These are phyloP conservation scores for Geotrichum macrosporum DNA, from an alignment of 1,139 yeast genomes.

Conservation along the genomic window DNA sequence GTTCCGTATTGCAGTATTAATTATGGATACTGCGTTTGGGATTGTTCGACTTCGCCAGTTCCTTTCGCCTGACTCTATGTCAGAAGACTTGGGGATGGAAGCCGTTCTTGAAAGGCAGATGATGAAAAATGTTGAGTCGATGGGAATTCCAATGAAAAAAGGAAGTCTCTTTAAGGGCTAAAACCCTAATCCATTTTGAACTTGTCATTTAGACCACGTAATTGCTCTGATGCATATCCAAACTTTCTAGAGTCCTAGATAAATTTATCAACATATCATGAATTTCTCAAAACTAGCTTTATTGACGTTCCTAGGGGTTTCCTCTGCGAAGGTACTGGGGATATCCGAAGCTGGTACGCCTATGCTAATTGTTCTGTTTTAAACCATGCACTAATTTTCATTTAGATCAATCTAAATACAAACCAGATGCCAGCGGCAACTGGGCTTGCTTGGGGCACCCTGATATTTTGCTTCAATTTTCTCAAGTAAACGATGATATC, in stretches of 20 bases:
- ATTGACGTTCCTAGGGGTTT: constrained; percentile 9
- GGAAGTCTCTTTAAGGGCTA: constrained; percentile 16
- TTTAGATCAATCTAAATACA: constrained; percentile 46
- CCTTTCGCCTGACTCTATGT: constrained; percentile 1
- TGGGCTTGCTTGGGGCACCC: constrained; percentile 74
- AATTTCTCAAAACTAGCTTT: constrained; percentile 12
- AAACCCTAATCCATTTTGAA: constrained; percentile 9
- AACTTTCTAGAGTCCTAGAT: too few species aligned
- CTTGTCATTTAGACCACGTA: constrained; percentile 20
- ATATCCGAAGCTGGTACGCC: constrained; percentile 19
- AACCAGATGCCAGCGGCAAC: constrained; percentile 46
- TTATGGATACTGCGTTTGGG: constrained; percentile 16
- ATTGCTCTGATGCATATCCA: too few species aligned
- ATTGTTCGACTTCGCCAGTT: constrained; percentile 19
- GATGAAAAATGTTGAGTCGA: constrained; percentile 11
- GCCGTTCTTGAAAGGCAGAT: constrained; percentile 20
- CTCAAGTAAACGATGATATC: constrained; percentile 76
- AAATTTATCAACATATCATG: too few species aligned
- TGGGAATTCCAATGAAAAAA: constrained; percentile 13
- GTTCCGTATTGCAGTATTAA: constrained; percentile 14
- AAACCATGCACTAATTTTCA: not conserved
- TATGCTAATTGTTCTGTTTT: not conserved
- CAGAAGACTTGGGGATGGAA: constrained; percentile 20
- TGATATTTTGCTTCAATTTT: constrained; percentile 52
- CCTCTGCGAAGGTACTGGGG: constrained; percentile 13